These are phyloP conservation scores for Leptosphaerulina australis DNA, from an alignment of 2,329 filamentous ascomycete species.

Conservation along the genomic window DNA sequence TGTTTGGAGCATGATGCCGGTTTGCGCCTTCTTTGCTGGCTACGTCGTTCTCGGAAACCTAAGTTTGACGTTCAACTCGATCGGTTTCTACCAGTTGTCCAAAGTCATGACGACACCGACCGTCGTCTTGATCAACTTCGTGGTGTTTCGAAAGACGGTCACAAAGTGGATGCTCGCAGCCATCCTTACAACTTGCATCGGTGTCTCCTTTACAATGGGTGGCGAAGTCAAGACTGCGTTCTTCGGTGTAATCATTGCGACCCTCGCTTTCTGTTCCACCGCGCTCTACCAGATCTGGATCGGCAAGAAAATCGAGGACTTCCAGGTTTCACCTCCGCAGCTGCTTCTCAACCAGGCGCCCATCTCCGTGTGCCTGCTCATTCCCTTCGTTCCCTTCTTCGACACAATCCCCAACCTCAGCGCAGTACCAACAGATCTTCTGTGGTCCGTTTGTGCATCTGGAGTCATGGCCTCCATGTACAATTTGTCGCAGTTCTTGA, in stretches of 20 bases:
- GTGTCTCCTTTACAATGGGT: constrained; percentile 54
- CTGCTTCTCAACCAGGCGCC: constrained; percentile 56
- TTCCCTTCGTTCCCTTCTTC: constrained; percentile 53
- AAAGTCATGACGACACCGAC: constrained; percentile 58
- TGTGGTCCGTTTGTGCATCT: constrained; percentile 50
- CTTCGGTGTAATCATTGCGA: constrained; percentile 52
- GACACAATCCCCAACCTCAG: constrained; percentile 50
- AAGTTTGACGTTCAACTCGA: constrained; percentile 54
- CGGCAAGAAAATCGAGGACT: constrained; percentile 57
- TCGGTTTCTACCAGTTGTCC: constrained; percentile 57
- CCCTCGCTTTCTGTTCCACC: constrained; percentile 53
- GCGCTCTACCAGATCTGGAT: constrained; percentile 58
- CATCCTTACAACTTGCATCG: constrained; percentile 52
- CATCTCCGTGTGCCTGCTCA: constrained; percentile 52
- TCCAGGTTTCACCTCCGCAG: constrained; percentile 53
- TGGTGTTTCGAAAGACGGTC: constrained; percentile 52
- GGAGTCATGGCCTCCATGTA: constrained; percentile 53
- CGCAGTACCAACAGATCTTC: constrained; percentile 48
- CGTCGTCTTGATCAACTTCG: constrained; percentile 54
- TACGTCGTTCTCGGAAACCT: constrained; percentile 56
- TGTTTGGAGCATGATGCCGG: constrained; percentile 53
- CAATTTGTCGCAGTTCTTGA: constrained; percentile 52
- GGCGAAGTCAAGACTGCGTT: constrained; percentile 49
- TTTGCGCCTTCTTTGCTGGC: constrained; percentile 55
- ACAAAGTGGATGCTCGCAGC: constrained; percentile 50